phyloP scores from a whole-genome alignment of 495 filamentous ascomycete species.

The Platismatia glauca region DNA sequence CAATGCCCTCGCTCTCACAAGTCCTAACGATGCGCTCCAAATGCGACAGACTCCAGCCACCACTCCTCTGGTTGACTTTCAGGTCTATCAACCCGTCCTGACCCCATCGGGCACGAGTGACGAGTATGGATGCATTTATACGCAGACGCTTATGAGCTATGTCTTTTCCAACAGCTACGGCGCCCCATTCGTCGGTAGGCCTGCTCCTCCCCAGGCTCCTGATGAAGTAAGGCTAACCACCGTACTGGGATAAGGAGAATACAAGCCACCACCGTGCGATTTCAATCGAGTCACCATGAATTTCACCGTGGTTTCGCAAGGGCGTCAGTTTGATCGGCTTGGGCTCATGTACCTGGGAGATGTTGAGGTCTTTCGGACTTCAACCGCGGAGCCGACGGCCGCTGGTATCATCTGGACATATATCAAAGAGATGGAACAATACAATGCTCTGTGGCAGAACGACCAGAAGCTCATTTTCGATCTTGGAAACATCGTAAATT shows the following conservation, averaged over 20 bases:
- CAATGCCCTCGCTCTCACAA: not conserved
- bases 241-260: slow-evolving; percentile 45
- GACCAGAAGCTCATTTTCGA: slow-evolving; percentile 77
- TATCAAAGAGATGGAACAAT: slow-evolving; percentile 75
- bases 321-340: slow-evolving; percentile 72
- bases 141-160: slow-evolving; percentile 55
- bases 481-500: slow-evolving; percentile 66
- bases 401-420: slow-evolving; percentile 69
- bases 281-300: slow-evolving; percentile 80
- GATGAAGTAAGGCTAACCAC: not conserved
- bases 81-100: slow-evolving; percentile 59
- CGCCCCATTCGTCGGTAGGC: slow-evolving; percentile 64
- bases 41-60: slow-evolving; percentile 14
- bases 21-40: slow-evolving; percentile 17
- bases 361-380: slow-evolving; percentile 75
- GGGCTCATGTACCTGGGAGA: slow-evolving; percentile 74
- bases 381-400: slow-evolving; percentile 70
- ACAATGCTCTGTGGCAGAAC: slow-evolving; percentile 54
- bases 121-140: slow-evolving; percentile 37
- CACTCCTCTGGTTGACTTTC: slow-evolving; percentile 49
- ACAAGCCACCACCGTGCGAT: slow-evolving; percentile 57
- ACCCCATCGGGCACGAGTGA: slow-evolving; percentile 34
- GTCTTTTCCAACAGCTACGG: slow-evolving; percentile 72
- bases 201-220: not conserved
- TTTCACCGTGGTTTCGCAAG: slow-evolving; percentile 65